These are phyloP conservation scores for Schwanniomyces vanrijiae DNA, from an alignment of 805 yeast species.

Conservation along the genomic window DNA sequence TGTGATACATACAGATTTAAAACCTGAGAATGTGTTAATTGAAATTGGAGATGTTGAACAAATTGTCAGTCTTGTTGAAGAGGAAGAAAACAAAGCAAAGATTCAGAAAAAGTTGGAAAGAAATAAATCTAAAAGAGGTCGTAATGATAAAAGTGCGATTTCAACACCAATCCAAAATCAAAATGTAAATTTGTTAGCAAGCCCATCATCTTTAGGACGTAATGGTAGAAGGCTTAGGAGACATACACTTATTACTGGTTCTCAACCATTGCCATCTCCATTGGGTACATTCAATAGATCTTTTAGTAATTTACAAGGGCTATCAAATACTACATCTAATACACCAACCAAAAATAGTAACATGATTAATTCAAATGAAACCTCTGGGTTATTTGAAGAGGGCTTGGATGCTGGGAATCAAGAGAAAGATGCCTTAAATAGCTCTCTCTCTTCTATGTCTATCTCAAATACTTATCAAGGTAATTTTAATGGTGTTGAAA, in stretches of 20 bases:
- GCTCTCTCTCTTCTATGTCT: conserved; percentile 44
- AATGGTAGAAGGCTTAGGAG: conserved; percentile 60
- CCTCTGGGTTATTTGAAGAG: conserved; percentile 15
- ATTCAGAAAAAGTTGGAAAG: conserved; percentile 42
- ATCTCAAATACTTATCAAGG: conserved; percentile 26
- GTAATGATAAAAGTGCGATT: conserved; percentile 2
- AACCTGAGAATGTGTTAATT: conserved; percentile 74
- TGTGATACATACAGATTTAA: conserved; percentile 70
- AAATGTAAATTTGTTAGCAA: conserved; percentile 7
- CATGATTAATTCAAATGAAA: conserved; percentile 7
- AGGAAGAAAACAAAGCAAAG: conserved; percentile 52
- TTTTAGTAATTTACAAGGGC: conserved; percentile 35
- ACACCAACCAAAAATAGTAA: conserved; percentile 32
- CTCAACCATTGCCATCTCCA: conserved; percentile 92
- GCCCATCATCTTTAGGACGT: conserved; percentile 40
- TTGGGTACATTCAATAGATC: conserved; percentile 55
- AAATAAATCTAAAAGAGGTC: conserved; percentile 26
- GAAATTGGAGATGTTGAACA: conserved; percentile 83
- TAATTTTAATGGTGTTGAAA: conserved; percentile 16
- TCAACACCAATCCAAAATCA: conserved; percentile 1
- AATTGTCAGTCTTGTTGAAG: conserved; percentile 67
- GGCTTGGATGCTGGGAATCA: conserved; percentile 10
- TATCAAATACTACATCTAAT: conserved; percentile 38
- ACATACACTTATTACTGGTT: conserved; percentile 79
- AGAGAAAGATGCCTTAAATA: conserved; percentile 28